Conservation (phyloP, 805 yeast genomes). For the Wickerhamiella alocasiicola region DNA sequence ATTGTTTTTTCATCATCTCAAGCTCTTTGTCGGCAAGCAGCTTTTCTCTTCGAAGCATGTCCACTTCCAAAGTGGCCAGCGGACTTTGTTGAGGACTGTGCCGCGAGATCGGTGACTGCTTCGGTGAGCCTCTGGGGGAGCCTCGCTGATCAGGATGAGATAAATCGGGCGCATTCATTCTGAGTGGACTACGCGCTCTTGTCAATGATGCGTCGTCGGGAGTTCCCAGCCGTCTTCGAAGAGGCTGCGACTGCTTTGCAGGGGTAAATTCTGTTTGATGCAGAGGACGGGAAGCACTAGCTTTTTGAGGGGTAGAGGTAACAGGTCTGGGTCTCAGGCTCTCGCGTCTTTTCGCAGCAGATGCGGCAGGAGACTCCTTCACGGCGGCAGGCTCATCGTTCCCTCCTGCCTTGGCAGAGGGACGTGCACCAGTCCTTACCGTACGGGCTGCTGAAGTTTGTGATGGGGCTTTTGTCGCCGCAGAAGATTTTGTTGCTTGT, state of each 20-base stretch:
- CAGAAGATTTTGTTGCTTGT: neutral
- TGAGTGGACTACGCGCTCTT: slow-evolving; percentile 1
- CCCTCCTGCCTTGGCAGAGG: neutral
- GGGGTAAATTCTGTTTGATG: slow-evolving; percentile 21
- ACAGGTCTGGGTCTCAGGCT: slow-evolving; percentile 2
- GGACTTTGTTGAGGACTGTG: slow-evolving; percentile 7
- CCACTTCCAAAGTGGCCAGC: neutral
- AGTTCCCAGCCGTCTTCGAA: slow-evolving; percentile 19
- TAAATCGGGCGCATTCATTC: neutral
- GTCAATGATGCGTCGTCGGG: slow-evolving; percentile 12
- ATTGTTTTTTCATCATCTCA: neutral
- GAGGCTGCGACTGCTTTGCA: slow-evolving; percentile 14
- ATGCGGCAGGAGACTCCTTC: slow-evolving; percentile 11
- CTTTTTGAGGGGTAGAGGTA: slow-evolving; percentile 2
- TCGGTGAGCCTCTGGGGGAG: too few species aligned
- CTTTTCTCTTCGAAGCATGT: slow-evolving; percentile 9
- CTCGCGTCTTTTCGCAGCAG: neutral
- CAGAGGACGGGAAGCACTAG: slow-evolving; percentile 4
- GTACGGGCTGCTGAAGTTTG: neutral
- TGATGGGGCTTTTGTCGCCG: neutral
- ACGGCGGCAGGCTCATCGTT: slow-evolving; percentile 8
- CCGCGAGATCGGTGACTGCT: neutral
- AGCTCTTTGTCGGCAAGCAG: slow-evolving; percentile 3
- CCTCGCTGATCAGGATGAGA: slow-evolving; percentile 1
- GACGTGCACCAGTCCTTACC: neutral